Conservation (phyloP, 805 yeast species). For the Suhomyces faveliae region DNA sequence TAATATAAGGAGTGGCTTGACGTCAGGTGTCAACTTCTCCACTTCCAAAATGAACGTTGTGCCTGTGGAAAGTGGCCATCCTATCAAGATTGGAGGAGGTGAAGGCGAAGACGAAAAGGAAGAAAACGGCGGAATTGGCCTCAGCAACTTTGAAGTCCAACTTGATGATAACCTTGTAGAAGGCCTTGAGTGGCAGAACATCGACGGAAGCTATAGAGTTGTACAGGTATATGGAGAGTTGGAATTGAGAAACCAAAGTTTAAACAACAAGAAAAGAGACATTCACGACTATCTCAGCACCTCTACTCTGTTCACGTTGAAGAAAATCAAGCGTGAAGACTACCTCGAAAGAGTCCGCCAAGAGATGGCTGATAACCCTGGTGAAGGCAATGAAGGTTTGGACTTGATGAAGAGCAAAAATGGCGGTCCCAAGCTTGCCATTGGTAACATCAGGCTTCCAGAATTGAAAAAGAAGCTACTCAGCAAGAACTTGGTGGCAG, state of each 20-base stretch:
- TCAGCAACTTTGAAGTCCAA: conserved; percentile 54
- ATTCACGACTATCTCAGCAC: conserved; percentile 29
- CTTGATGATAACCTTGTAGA: conserved; percentile 63
- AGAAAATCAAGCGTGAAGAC: conserved; percentile 19
- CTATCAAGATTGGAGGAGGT: conserved; percentile 43
- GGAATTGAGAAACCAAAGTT: conserved; percentile 27
- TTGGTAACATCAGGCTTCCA: conserved; percentile 85
- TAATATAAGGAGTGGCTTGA: conserved; percentile 29
- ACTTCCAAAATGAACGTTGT: conserved; percentile 27
- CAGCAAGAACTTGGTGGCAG: conserved; percentile 66
- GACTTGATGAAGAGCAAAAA: background rate
- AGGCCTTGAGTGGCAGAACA: conserved; percentile 77
- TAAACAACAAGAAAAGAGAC: conserved; percentile 17
- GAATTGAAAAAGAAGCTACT: conserved; percentile 68
- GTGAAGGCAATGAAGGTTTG: conserved; percentile 1
- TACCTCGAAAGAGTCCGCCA: conserved; percentile 13
- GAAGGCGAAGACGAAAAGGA: conserved; percentile 52
- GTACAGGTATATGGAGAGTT: conserved; percentile 79
- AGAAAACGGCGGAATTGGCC: conserved; percentile 27
- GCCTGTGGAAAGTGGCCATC: conserved; percentile 35
- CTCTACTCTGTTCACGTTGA: conserved; percentile 31
- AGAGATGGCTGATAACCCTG: conserved; percentile 2
- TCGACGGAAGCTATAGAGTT: conserved; percentile 76
- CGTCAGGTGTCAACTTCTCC: conserved; percentile 11
- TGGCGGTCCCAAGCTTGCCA: conserved; percentile 51